Evolutionary conservation across 805 yeast species (phyloP).

Genomic region (Brettanomyces anomalus): DNA sequence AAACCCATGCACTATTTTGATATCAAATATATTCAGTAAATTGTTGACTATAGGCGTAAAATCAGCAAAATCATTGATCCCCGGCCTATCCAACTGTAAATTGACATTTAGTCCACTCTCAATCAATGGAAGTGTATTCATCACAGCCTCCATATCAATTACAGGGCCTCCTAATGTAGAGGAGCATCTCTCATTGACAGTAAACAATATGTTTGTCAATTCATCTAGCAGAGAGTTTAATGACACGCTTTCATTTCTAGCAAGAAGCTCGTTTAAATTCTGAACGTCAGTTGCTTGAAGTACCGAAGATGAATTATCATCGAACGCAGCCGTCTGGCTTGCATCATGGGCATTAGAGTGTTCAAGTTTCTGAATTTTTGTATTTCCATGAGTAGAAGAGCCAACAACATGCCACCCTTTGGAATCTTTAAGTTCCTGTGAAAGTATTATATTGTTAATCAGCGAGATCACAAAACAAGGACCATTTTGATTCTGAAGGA

Average conservation of each 20-base stretch:
- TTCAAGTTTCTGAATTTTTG: background rate
- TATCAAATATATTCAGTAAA: slow-evolving; percentile 16
- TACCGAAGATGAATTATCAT: slow-evolving; percentile 6
- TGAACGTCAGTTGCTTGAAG: slow-evolving; percentile 3
- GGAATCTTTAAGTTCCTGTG: slow-evolving; percentile 25
- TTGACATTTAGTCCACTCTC: slow-evolving; percentile 1
- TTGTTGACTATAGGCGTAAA: slow-evolving; percentile 12
- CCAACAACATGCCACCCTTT: slow-evolving; percentile 3
- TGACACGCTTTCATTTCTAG: background rate
- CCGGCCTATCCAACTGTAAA: background rate
- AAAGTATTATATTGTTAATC: slow-evolving; percentile 56
- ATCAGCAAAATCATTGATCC: slow-evolving; percentile 2
- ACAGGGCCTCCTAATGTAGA: slow-evolving; percentile 3
- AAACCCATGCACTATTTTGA: slow-evolving; percentile 71
- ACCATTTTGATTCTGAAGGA: slow-evolving; percentile 75
- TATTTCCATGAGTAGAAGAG: background rate
- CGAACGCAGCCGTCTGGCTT: too few species aligned
- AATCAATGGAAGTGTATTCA: slow-evolving; percentile 51
- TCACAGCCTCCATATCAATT: slow-evolving; percentile 27
- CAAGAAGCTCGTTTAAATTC: slow-evolving; percentile 6
- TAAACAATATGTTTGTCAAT: slow-evolving; percentile 36
- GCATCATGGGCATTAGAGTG: background rate
- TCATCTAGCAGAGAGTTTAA: slow-evolving; percentile 33
- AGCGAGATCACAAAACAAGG: slow-evolving; percentile 84
- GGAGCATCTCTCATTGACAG: slow-evolving; percentile 14